Evolutionary conservation across 1,284 basidiomycete genomes (phyloP), one percentile per base, ranked within the genome.

Genomic region (Pseudozyma tsukubaensis): DNA sequence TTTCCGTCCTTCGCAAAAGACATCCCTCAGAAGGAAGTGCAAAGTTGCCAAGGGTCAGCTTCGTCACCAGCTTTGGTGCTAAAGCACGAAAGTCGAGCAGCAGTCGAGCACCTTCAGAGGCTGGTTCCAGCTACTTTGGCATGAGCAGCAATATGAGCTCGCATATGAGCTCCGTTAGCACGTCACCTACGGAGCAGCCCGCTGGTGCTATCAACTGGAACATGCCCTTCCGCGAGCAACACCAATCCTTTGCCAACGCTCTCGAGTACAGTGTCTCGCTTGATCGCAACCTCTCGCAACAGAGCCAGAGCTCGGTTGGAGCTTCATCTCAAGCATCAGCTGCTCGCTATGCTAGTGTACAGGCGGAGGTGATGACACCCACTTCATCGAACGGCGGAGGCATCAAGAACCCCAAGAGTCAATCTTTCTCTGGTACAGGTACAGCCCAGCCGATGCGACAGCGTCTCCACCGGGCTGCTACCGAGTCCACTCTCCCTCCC

Each of bases 61-160:
- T 72, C 45, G 44, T 56, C 45, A 72, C 69, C 49, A 72, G 24
- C 51, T 72, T 72, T 21, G 69, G 69, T 4, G 63, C 69, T 9
- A 72, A 59, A 44, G 32, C 21, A 18, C 59, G 56, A 24, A 55
- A 53, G 34, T 62, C 69, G 6, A 50, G 69, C 43, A 72, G 59
- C 40, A 34, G 56, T 40, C 50, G 49, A 2, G 59, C 56, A 1
- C 59, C 70, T 19, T 59, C 60, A 35, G 64, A 67, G 37, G 36
- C 52, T 3, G 53, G 51, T 1, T 52, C 64, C 10, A 49, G 50
- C 50, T 65, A 65, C 39, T 68, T 68, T 42, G 61, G 53, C 21
- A 35, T 71, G 16, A 48, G 62, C 40, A 58, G 62, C 51, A 47
- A 47, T 40, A 13, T 44, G 21, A 59, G 65, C 58, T 60, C 58